These are phyloP conservation scores for Agastache rugosa DNA, from an alignment of 257 asterid genomes.

Conservation along the genomic window DNA sequence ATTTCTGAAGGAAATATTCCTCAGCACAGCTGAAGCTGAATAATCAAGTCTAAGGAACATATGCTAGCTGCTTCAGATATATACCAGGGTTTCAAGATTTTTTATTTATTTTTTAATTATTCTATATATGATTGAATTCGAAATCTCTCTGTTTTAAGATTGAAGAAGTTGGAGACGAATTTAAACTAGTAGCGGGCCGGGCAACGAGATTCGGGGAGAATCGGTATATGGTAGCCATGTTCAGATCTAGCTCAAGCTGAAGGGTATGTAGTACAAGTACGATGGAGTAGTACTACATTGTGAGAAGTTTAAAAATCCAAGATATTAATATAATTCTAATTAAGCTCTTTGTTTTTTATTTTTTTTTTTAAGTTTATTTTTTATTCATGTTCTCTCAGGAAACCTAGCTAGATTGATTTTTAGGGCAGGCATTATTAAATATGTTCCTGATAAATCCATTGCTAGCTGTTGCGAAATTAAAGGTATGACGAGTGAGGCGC, in stretches of 20 bases:
- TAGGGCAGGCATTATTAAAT: neutral
- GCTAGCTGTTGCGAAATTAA: too few species aligned
- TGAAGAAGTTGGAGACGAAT: neutral
- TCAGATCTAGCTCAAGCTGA: slow-evolving; percentile 16
- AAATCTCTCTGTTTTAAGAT: neutral
- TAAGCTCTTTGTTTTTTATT: neutral
- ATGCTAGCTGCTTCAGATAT: neutral
- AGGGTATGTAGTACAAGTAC: slow-evolving; percentile 25
- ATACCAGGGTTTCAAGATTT: neutral
- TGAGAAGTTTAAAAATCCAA: neutral
- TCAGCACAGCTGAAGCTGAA: neutral
- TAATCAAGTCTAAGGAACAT: neutral
- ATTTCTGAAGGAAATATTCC: neutral
- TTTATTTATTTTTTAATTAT: neutral
- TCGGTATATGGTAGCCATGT: neutral
- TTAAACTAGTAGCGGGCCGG: too few species aligned
- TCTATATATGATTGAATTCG: too few species aligned
- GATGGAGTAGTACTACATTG: neutral
- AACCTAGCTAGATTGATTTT: neutral
- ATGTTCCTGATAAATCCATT: neutral
- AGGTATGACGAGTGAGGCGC: neutral
- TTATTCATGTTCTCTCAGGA: neutral
- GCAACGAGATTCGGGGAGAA: neutral
- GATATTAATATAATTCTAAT: neutral
- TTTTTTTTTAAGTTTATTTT: neutral